phyloP scores from a whole-genome alignment of 2,329 filamentous ascomycete genomes.

The Ustulina deusta region DNA sequence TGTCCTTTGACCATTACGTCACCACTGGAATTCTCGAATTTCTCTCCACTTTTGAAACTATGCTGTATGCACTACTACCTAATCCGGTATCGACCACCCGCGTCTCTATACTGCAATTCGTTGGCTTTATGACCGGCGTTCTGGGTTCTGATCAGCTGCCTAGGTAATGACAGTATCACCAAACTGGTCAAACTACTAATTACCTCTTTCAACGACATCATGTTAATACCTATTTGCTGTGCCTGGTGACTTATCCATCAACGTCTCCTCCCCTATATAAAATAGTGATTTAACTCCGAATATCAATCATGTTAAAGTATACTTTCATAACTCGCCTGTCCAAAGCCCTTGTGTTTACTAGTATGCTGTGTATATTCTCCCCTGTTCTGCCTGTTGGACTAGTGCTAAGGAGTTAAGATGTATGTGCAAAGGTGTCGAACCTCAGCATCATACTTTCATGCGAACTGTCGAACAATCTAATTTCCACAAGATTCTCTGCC shows the following conservation, averaged over 20 bases:
- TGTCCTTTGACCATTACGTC: conserved; percentile 34
- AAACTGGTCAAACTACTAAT: neutral
- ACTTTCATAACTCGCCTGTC: neutral
- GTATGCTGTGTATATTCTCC: neutral
- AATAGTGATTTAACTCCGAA: neutral
- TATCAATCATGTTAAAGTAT: neutral
- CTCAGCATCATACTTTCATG: neutral
- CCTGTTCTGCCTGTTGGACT: neutral
- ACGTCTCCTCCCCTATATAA: neutral
- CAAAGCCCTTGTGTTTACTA: neutral
- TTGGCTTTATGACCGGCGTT: neutral
- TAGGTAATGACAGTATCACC: neutral
- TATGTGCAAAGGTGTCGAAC: neutral
- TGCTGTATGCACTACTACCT: conserved; percentile 20
- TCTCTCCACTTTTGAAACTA: conserved; percentile 29
- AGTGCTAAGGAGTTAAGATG: neutral
- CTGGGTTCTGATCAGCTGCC: conserved; percentile 7
- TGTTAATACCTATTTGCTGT: neutral
- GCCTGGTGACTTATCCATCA: neutral
- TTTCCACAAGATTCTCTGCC: neutral
- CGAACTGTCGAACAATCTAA: neutral
- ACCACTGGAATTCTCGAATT: conserved; percentile 22
- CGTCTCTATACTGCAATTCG: conserved; percentile 14
- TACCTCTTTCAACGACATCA: no score
- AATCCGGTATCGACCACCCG: conserved; percentile 8